Evolutionary conservation across 345 rosid genomes (phyloP).

Genomic region (Noccaea bulbosa): DNA sequence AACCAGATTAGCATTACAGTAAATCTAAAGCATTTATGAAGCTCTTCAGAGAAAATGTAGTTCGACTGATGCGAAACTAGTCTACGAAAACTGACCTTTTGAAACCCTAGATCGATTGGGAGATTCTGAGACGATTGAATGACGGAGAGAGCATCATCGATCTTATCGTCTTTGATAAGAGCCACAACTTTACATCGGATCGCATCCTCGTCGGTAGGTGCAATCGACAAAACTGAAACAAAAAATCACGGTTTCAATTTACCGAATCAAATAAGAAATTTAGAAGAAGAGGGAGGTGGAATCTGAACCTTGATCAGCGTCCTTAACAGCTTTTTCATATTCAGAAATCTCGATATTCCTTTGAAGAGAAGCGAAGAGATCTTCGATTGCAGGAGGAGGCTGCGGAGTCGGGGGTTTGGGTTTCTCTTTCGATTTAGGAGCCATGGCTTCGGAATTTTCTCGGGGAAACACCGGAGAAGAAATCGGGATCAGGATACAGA

Average conservation of each 20-base stretch:
- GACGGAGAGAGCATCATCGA: conserved; percentile 69
- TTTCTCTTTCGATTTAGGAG: conserved; percentile 76
- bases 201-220: conserved; percentile 86
- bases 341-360: conserved; percentile 66
- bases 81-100: conserved; percentile 60
- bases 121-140: conserved; percentile 55
- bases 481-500: conserved; percentile 25
- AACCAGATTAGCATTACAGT: background rate
- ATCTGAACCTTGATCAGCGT: conserved; percentile 72
- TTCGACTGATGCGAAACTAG: conserved; percentile 8
- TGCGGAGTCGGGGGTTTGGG: conserved; percentile 53
- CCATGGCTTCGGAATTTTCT: conserved; percentile 51
- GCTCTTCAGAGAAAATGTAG: conserved; percentile 5
- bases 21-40: background rate
- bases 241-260: background rate
- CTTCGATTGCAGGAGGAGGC: conserved; percentile 79
- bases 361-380: conserved; percentile 73
- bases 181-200: conserved; percentile 86
- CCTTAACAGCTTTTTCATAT: conserved; percentile 60
- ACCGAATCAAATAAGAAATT: background rate
- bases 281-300: background rate
- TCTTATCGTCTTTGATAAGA: conserved; percentile 64
- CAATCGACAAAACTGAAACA: conserved; percentile 64
- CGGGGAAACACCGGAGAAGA: conserved; percentile 1
- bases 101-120: conserved; percentile 62